These are phyloP conservation scores for Xylaria sp. DNA, from an alignment of 2,329 filamentous ascomycete species.

Conservation along the genomic window DNA sequence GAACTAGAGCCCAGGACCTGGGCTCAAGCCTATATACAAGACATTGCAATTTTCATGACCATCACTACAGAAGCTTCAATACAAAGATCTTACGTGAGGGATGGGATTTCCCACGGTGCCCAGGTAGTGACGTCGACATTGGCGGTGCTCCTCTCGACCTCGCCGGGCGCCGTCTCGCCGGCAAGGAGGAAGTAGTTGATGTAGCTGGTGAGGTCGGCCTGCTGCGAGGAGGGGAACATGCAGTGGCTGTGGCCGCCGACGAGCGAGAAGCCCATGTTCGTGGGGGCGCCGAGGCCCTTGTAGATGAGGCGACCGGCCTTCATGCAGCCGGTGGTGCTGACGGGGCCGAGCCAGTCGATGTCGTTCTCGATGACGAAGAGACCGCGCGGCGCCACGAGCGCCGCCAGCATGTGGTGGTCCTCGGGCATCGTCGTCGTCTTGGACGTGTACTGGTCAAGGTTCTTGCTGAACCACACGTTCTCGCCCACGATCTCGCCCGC, in stretches of 20 bases:
- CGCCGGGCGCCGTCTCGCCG: constrained; percentile 37
- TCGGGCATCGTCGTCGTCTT: constrained; percentile 52
- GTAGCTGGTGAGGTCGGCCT: constrained; percentile 54
- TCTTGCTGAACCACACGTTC: constrained; percentile 65
- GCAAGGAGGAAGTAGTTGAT: constrained; percentile 58
- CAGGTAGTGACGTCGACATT: constrained; percentile 44
- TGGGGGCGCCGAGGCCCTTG: constrained; percentile 54
- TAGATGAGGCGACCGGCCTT: constrained; percentile 57
- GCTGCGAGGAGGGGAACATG: constrained; percentile 55
- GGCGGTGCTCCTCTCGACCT: constrained; percentile 43
- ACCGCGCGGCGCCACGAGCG: constrained; percentile 57
- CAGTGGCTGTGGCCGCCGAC: constrained; percentile 59
- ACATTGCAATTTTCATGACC: neutral
- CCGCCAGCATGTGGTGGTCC: constrained; percentile 62
- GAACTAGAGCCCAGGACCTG: too few relatives aligned
- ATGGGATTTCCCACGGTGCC: constrained; percentile 46
- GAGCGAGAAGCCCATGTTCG: constrained; percentile 61
- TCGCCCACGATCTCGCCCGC: constrained; percentile 60
- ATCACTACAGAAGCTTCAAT: neutral
- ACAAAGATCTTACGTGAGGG: constrained; percentile 38
- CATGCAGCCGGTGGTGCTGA: constrained; percentile 61
- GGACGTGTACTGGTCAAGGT: constrained; percentile 55
- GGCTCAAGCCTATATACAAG: constrained; percentile 13
- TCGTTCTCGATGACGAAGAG: constrained; percentile 61
- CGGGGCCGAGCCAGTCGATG: constrained; percentile 61